A percentile compares a stretch with the other conserved stretches of the same genome.
Conservation (phyloP, 2,329 filamentous ascomycete species). For the Paecilomyces variotii region DNA sequence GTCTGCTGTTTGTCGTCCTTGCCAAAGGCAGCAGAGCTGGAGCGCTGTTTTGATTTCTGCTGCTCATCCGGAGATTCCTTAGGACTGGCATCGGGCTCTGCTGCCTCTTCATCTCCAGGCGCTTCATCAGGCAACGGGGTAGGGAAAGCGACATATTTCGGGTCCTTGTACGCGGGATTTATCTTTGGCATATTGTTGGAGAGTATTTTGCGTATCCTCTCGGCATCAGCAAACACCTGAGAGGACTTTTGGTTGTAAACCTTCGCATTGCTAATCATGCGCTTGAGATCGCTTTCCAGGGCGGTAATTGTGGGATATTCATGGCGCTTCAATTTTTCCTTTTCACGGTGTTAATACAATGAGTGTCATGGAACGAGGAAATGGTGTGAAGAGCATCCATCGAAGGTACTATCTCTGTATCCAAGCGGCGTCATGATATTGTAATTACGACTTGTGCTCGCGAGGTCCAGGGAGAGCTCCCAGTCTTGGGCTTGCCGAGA, state of each 20-base stretch:
- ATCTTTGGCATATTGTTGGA: constrained; percentile 82
- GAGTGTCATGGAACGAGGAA: not conserved
- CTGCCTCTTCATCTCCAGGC: constrained; percentile 10
- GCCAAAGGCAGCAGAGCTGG: constrained; percentile 28
- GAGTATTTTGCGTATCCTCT: constrained; percentile 75
- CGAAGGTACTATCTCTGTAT: not conserved
- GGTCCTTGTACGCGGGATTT: constrained; percentile 71
- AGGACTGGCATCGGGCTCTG: not conserved
- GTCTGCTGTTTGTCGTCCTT: constrained; percentile 49
- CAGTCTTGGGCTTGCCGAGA: not conserved
- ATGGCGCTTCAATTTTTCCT: constrained; percentile 58
- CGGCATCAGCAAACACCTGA: constrained; percentile 70
- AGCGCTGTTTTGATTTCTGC: not conserved
- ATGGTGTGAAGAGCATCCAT: not conserved
- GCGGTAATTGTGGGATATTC: constrained; percentile 64
- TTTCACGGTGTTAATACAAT: constrained; percentile 1
- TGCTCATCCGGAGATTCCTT: not conserved
- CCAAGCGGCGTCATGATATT: not conserved
- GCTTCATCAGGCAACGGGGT: constrained; percentile 61
- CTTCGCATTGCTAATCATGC: constrained; percentile 81
- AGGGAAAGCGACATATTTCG: constrained; percentile 61
- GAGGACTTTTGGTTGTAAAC: constrained; percentile 70
- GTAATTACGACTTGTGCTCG: not conserved
- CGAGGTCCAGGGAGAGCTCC: not conserved
- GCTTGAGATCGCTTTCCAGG: constrained; percentile 78